Percentiles rank a stretch among this genome's conserved stretches.
Conservation (phyloP, 2,329 filamentous ascomycete genomes). For the Coniella vitis region DNA sequence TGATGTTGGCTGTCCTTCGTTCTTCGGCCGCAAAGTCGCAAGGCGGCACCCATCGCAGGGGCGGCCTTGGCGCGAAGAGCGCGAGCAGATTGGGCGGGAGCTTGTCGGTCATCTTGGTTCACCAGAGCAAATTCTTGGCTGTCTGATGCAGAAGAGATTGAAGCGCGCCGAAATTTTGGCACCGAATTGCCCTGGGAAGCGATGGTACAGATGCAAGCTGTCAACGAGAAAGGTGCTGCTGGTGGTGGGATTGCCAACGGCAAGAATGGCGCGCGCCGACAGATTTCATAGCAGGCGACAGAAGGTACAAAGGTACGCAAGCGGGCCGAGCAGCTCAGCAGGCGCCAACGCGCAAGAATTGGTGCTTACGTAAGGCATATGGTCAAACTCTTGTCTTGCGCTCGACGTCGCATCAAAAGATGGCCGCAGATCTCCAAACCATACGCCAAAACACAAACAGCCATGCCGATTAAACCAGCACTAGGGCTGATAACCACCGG, state of each 20-base stretch:
- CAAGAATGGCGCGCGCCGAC: slow-evolving; percentile 8
- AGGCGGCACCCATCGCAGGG: slow-evolving; percentile 81
- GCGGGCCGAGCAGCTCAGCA: neutral
- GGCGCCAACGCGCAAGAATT: slow-evolving; percentile 7
- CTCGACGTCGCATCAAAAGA: neutral
- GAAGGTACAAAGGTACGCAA: neutral
- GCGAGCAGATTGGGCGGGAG: slow-evolving; percentile 86
- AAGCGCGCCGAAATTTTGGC: neutral
- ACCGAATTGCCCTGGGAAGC: neutral
- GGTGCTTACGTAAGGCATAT: slow-evolving; percentile 10
- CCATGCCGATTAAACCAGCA: slow-evolving; percentile 48
- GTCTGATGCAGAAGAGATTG: neutral
- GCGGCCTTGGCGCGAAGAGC: slow-evolving; percentile 90
- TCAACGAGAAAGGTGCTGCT: neutral
- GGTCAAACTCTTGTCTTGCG: slow-evolving; percentile 6
- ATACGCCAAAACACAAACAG: slow-evolving; percentile 26
- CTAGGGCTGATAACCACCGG: slow-evolving; percentile 45
- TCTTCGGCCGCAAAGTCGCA: slow-evolving; percentile 77
- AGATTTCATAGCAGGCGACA: slow-evolving; percentile 5
- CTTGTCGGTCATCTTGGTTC: slow-evolving; percentile 98
- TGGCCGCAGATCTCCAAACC: slow-evolving; percentile 4
- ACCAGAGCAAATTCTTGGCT: slow-evolving; percentile 20
- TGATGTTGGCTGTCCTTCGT: slow-evolving; percentile 66
- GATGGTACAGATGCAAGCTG: neutral
- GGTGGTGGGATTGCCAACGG: neutral